Conservation (phyloP, 2,329 filamentous ascomycete species). For the Fusarium fujikuroi region DNA sequence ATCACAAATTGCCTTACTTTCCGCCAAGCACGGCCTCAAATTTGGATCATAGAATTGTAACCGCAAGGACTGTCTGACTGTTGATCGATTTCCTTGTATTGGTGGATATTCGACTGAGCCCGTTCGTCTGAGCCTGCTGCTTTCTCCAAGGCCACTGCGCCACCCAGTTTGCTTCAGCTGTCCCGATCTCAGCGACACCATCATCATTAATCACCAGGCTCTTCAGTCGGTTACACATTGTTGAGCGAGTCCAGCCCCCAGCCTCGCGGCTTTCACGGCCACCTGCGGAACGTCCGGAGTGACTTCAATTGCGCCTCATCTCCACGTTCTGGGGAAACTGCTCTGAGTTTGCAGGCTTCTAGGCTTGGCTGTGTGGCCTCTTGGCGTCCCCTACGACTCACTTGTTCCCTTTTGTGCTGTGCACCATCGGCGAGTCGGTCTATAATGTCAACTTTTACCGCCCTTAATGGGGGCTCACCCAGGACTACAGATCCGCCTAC, state of each 20-base stretch:
- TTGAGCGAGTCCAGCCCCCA: not conserved
- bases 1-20: not conserved
- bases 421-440: not conserved
- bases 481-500: constrained; percentile 53
- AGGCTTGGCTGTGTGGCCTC: constrained; percentile 1
- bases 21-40: constrained; percentile 6
- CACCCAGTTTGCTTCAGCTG: constrained; percentile 3
- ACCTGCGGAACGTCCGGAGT: constrained; percentile 32
- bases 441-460: constrained; percentile 62
- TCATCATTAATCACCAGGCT: constrained; percentile 5
- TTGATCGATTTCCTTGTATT: constrained; percentile 3
- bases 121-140: constrained; percentile 8
- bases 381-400: constrained; percentile 1
- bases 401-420: not conserved
- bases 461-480: constrained; percentile 63
- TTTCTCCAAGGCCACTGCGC: constrained; percentile 11
- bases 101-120: constrained; percentile 5
- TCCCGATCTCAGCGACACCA: not conserved
- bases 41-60: constrained; percentile 10
- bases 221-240: not conserved
- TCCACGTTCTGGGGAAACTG: not conserved
- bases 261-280: constrained; percentile 16
- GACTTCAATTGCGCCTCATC: constrained; percentile 14
- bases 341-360: constrained; percentile 1
- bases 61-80: constrained; percentile 2